Base-by-base conservation (phyloP, 176 grass and related monocot genomes). In the Zea luxurians region DNA sequence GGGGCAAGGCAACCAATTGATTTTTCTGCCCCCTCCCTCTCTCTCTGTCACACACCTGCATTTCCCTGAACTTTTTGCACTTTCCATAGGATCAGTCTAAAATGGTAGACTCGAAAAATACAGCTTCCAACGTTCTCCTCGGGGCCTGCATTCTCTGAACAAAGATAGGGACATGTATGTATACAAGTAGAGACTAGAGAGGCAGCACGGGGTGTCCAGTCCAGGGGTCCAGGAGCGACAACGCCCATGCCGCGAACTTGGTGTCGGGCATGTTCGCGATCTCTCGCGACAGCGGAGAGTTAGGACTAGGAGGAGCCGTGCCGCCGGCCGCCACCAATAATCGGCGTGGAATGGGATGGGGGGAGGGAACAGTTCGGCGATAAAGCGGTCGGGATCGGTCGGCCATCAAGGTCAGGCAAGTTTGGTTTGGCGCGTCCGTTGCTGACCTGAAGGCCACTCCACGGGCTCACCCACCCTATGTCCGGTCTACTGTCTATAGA, bases 211-310 rank as follows among this genome's bases (percentile, higher is more conserved):
- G 27, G 27, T 27, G 27, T 27, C 27, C 27, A 27, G 27, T 27
- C 27, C 27, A 27, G 27, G 0, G 0, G 27, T 27, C 27, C 27
- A 27, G 27, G 27, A 27, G 27, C 27, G 27, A 71, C 74, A 84
- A 81, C 20, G 76, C 82, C 70, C 71, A 80, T 80, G 62, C 81
- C 75, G 57, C 64, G 15, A 41, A 48, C 48, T 58, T 11, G 17
- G 55, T 87, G 85, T 78, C 74, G 13, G 81, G 64, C 34, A 48
- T 70, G 49, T 66, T 63, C 48, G 37, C 37, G 38, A 79, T 66
- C 44, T 49, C 44, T 80, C 66, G 8, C 71, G 65, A 80, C 83
- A 80, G 49, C 34, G 77, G 77, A 68, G 74, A 34, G 68, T 78
- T 78, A 73, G 59, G 27, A 27, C 27, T 27, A 27, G 27, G 27